Percentiles rank a stretch among this genome's conserved stretches.
Evolutionary conservation across 768 basidiomycete genomes (phyloP).

Genomic region (Austroboletus eburneus): DNA sequence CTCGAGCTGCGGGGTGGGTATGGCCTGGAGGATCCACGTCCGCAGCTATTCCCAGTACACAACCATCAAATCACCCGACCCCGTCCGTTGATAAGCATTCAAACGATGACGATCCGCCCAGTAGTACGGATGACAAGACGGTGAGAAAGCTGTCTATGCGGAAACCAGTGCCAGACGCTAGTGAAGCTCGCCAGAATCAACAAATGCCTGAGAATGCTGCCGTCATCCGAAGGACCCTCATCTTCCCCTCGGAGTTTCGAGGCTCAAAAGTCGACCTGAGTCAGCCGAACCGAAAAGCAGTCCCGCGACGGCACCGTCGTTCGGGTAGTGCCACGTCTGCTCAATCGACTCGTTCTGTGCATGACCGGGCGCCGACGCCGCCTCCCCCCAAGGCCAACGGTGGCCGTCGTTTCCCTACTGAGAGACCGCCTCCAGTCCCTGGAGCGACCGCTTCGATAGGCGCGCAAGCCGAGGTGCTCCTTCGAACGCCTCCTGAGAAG

Average conservation of each 20-base stretch:
- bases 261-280: slow-evolving; percentile 54
- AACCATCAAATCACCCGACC: slow-evolving; percentile 13
- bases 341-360: slow-evolving; percentile 66
- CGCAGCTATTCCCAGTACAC: slow-evolving; percentile 18
- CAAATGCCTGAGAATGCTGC: slow-evolving; percentile 38
- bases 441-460: slow-evolving; percentile 52
- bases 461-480: slow-evolving; percentile 34
- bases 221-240: slow-evolving; percentile 74
- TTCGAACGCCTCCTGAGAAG: slow-evolving; percentile 53
- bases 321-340: slow-evolving; percentile 57
- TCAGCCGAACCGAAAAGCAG: slow-evolving; percentile 51
- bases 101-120: slow-evolving; percentile 32
- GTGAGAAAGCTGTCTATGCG: slow-evolving; percentile 27
- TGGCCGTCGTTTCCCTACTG: slow-evolving; percentile 59
- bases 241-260: slow-evolving; percentile 67
- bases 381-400: slow-evolving; percentile 63
- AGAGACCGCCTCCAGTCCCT: slow-evolving; percentile 67
- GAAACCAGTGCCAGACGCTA: slow-evolving; percentile 21
- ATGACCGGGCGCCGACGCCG: slow-evolving; percentile 82
- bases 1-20: slow-evolving; percentile 47
- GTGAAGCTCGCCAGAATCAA: slow-evolving; percentile 29
- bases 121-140: slow-evolving; percentile 20
- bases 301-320: slow-evolving; percentile 48
- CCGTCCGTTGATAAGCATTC: slow-evolving; percentile 22
- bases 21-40: slow-evolving; percentile 26